Percentiles rank a stretch among this genome's conserved stretches.
Conservation (phyloP, 352 stramenopile species). For the Phytophthora pisi region DNA sequence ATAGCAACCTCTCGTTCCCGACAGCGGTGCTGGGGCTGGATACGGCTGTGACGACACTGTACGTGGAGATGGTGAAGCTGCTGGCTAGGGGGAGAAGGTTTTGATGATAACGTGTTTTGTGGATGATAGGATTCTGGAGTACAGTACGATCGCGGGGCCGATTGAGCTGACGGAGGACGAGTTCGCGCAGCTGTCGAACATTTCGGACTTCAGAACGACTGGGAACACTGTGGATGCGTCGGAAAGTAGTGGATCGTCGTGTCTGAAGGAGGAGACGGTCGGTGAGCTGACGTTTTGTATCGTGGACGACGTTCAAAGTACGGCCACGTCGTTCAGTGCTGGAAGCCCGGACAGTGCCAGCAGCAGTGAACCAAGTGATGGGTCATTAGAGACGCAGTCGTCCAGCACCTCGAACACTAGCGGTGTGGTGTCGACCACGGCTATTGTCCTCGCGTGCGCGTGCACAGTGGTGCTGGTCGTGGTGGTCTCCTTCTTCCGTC, state of each 20-base stretch:
- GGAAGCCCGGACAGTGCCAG: slow-evolving; percentile 3
- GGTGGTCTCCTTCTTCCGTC: slow-evolving; percentile 43
- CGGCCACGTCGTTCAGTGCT: slow-evolving; percentile 9
- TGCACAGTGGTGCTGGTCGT: slow-evolving; percentile 39
- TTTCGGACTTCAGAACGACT: slow-evolving; percentile 39
- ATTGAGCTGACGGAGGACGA: slow-evolving; percentile 43
- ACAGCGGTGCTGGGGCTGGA: slow-evolving; percentile 42
- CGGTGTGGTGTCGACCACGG: slow-evolving; percentile 15
- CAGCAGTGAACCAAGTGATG: slow-evolving; percentile 10
- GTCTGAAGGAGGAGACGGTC: slow-evolving; percentile 34
- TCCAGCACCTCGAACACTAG: slow-evolving; percentile 6
- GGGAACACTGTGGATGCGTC: slow-evolving; percentile 36
- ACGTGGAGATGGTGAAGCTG: slow-evolving; percentile 11
- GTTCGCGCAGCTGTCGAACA: slow-evolving; percentile 32
- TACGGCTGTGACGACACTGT: slow-evolving; percentile 37
- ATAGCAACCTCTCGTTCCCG: slow-evolving; percentile 56
- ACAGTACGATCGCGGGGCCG: slow-evolving; percentile 41
- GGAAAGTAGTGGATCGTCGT: slow-evolving; percentile 15
- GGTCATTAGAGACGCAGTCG: slow-evolving; percentile 29
- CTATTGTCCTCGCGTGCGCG: slow-evolving; percentile 31
- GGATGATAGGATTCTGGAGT: slow-evolving; percentile 39
- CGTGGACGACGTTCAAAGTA: slow-evolving; percentile 20
- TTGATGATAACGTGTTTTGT: slow-evolving; percentile 24
- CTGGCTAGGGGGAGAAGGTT: neutral
- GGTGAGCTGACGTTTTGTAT: slow-evolving; percentile 42